Evolutionary conservation across 352 stramenopile species (phyloP).

Genomic region (Globisporangium uncinulatum): DNA sequence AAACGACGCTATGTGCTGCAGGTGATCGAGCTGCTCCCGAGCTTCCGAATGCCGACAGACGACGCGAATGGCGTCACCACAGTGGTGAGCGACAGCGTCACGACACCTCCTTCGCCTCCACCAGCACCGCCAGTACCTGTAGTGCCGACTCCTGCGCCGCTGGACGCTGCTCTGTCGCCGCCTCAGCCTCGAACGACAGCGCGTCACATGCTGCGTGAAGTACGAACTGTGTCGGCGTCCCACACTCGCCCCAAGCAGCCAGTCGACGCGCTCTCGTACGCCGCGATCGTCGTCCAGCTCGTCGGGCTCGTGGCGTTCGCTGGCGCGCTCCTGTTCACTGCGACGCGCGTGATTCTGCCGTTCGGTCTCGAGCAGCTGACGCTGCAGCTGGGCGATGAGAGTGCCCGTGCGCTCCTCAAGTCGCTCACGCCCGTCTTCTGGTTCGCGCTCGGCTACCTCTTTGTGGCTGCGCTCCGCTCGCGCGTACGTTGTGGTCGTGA

Average conservation of each 20-base stretch:
- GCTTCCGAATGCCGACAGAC: slow-evolving; percentile 31
- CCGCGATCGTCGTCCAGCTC: slow-evolving; percentile 12
- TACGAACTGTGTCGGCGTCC: background rate
- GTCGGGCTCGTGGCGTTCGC: slow-evolving; percentile 11
- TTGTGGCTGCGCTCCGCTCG: slow-evolving; percentile 37
- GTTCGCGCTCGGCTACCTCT: slow-evolving; percentile 46
- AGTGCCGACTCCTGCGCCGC: background rate
- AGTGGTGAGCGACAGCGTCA: background rate
- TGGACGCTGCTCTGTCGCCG: background rate
- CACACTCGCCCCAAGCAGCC: slow-evolving; percentile 3
- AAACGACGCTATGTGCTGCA: slow-evolving; percentile 48
- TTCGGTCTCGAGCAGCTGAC: slow-evolving; percentile 15
- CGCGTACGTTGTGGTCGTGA: slow-evolving; percentile 21
- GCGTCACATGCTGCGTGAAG: background rate
- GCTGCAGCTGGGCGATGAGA: slow-evolving; percentile 23
- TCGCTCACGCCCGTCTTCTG: slow-evolving; percentile 41
- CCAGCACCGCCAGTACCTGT: no score
- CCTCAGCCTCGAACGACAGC: background rate
- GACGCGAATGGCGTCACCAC: background rate
- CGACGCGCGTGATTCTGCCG: slow-evolving; percentile 17
- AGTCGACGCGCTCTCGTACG: slow-evolving; percentile 7
- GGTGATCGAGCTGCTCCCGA: slow-evolving; percentile 42
- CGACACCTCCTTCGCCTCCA: background rate
- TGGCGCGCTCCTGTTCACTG: slow-evolving; percentile 1
- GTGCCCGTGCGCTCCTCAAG: slow-evolving; percentile 20